These are phyloP conservation scores for Phycomyces nitens DNA, from an alignment of 192 early-diverging fungal species.

Conservation along the genomic window DNA sequence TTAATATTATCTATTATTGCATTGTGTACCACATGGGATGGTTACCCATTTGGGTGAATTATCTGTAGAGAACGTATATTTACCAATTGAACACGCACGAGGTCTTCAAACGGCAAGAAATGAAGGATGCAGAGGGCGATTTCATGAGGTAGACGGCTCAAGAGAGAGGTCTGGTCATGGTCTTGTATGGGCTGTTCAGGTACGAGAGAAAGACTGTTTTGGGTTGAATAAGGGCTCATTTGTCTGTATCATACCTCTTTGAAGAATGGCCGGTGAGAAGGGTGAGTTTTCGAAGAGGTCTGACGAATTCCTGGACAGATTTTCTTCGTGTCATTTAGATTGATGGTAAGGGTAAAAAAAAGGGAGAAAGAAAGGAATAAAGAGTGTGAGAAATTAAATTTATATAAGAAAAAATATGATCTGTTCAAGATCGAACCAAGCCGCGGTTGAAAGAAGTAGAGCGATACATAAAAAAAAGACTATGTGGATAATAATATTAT, in stretches of 20 bases:
- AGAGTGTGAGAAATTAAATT: background rate
- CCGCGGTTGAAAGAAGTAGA: no score
- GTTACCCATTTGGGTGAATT: background rate
- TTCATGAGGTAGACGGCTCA: conserved; percentile 28
- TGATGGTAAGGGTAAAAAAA: background rate
- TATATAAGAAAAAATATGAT: no score
- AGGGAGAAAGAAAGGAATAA: background rate
- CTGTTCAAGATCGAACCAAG: no score
- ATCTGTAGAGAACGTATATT: background rate
- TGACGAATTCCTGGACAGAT: conserved; percentile 23
- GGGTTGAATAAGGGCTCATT: background rate
- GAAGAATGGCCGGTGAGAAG: conserved; percentile 3
- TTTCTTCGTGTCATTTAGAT: conserved; percentile 9
- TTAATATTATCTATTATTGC: no score
- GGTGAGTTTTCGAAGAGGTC: conserved; percentile 21
- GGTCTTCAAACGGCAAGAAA: conserved; percentile 19
- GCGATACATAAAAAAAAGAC: no score
- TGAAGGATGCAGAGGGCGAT: conserved; percentile 18
- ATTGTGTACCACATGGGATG: no score
- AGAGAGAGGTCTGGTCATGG: conserved; percentile 8
- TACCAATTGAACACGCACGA: conserved; percentile 32
- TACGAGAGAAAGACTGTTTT: conserved; percentile 5
- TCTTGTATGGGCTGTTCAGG: conserved; percentile 7
- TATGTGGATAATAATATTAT: no score
- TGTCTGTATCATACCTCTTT: conserved; percentile 5